Percentiles rank a stretch among this genome's conserved stretches.
Evolutionary conservation across 2,329 filamentous ascomycete genomes (phyloP).

Genomic region (Curvularia sp.): DNA sequence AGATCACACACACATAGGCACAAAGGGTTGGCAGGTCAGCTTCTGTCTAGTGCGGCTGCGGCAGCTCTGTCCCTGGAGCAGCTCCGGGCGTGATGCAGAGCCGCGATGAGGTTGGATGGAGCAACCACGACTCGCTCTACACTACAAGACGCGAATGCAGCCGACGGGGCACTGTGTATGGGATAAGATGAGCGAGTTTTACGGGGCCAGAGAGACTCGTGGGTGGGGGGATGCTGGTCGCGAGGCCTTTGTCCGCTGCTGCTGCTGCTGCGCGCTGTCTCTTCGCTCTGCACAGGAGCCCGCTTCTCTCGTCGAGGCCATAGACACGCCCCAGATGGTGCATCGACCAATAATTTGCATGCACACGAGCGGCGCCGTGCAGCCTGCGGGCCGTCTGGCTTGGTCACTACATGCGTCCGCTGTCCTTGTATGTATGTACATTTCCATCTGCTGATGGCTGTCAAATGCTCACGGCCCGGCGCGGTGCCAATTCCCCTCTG

Average conservation of each 20-base stretch:
- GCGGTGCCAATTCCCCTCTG: conserved; percentile 17
- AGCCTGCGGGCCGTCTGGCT: conserved; percentile 17
- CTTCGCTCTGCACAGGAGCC: conserved; percentile 25
- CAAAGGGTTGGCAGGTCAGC: conserved; percentile 33
- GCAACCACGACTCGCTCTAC: conserved; percentile 15
- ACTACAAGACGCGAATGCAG: background rate
- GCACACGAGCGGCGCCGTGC: conserved; percentile 19
- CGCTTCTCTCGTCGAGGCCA: conserved; percentile 26
- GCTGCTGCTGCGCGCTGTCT: conserved; percentile 18
- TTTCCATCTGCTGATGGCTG: background rate
- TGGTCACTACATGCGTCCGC: conserved; percentile 4
- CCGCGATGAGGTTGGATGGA: conserved; percentile 32
- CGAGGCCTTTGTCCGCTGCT: conserved; percentile 14
- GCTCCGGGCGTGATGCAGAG: conserved; percentile 27
- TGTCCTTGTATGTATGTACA: no score
- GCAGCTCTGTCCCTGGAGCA: conserved; percentile 29
- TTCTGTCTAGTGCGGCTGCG: conserved; percentile 37
- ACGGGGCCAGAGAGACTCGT: conserved; percentile 15
- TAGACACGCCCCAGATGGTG: conserved; percentile 19
- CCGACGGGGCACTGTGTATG: conserved; percentile 11
- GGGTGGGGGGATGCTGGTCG: conserved; percentile 12
- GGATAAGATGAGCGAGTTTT: conserved; percentile 2
- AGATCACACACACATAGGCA: conserved; percentile 29
- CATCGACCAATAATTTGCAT: conserved; percentile 22
- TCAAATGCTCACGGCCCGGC: background rate